phyloP scores from a whole-genome alignment of 768 basidiomycete genomes.

The Leccinum subtestaceum region DNA sequence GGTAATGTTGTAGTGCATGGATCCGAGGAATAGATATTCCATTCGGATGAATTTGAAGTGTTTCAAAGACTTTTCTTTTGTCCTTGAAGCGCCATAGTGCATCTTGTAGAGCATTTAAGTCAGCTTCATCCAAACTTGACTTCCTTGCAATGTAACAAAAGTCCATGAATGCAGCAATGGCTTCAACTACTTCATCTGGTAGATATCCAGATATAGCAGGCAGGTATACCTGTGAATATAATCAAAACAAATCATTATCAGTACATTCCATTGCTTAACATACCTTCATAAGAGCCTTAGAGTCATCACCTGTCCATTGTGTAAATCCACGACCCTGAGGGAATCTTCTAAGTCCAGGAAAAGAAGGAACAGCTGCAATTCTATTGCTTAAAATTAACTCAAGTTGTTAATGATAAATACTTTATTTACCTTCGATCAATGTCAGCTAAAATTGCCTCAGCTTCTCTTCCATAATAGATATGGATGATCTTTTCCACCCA shows the following conservation, averaged over 20 bases:
- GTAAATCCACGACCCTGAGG: not conserved
- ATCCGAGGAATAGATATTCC: not conserved
- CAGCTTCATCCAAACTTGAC: not conserved
- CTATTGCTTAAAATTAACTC: not conserved
- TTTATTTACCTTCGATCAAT: not conserved
- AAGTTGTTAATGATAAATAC: not conserved
- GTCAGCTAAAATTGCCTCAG: not conserved
- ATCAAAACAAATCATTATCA: not conserved
- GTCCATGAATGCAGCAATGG: not conserved
- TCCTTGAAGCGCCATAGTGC: not conserved
- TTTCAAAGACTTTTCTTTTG: not conserved
- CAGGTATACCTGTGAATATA: not conserved
- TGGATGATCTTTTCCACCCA: not conserved
- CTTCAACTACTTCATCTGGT: not conserved
- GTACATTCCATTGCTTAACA: not conserved
- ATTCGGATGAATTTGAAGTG: not conserved
- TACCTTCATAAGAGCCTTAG: slow-evolving; percentile 2
- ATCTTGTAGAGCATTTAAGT: not conserved
- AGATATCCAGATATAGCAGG: not conserved
- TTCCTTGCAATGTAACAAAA: not conserved
- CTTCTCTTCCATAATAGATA: not conserved
- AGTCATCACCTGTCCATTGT: slow-evolving; percentile 3
- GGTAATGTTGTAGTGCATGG: not conserved
- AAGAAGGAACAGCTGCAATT: not conserved
- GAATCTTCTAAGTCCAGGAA: not conserved